These are phyloP conservation scores for Vitis cinerea DNA, from an alignment of 164 flowering plant genomes.

Conservation along the genomic window DNA sequence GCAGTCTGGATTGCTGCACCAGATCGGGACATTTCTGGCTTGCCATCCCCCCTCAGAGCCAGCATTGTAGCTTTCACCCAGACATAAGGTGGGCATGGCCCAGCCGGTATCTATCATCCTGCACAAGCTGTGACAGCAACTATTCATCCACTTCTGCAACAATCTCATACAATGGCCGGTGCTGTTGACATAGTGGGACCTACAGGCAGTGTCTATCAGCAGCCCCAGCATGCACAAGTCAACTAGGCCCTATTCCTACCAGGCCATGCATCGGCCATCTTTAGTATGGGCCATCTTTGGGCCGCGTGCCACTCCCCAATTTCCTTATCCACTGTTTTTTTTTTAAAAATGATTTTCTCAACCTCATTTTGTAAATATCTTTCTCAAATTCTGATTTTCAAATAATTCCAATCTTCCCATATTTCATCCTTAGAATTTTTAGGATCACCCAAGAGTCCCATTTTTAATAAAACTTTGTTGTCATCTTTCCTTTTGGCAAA, in stretches of 20 bases:
- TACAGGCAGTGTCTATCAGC: constrained; percentile 69
- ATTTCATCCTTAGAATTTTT: too few relatives aligned
- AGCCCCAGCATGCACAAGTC: constrained; percentile 73
- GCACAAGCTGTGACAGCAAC: constrained; percentile 59
- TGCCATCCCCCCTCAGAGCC: constrained; percentile 82
- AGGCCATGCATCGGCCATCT: too few relatives aligned
- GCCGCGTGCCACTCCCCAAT: too few relatives aligned
- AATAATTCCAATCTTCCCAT: too few relatives aligned
- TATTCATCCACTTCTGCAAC: constrained; percentile 77
- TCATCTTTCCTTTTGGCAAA: too few relatives aligned
- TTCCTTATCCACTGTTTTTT: too few relatives aligned
- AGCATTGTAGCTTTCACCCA: constrained; percentile 69
- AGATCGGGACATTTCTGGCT: constrained; percentile 60
- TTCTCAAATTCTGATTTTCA: too few relatives aligned
- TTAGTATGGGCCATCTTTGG: too few relatives aligned
- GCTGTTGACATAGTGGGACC: constrained; percentile 78
- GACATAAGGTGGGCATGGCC: constrained; percentile 66
- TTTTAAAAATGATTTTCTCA: too few relatives aligned
- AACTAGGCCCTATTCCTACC: constrained; percentile 54
- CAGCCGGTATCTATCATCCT: constrained; percentile 73
- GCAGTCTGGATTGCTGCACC: constrained; percentile 78
- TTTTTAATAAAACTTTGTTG: too few relatives aligned
- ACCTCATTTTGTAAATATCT: too few relatives aligned
- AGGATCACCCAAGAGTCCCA: too few relatives aligned
- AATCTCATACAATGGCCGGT: constrained; percentile 73